Percentiles rank a stretch among this genome's conserved stretches.
Conservation (phyloP, 2,329 filamentous ascomycete genomes). For the Colletotrichum scovillei region DNA sequence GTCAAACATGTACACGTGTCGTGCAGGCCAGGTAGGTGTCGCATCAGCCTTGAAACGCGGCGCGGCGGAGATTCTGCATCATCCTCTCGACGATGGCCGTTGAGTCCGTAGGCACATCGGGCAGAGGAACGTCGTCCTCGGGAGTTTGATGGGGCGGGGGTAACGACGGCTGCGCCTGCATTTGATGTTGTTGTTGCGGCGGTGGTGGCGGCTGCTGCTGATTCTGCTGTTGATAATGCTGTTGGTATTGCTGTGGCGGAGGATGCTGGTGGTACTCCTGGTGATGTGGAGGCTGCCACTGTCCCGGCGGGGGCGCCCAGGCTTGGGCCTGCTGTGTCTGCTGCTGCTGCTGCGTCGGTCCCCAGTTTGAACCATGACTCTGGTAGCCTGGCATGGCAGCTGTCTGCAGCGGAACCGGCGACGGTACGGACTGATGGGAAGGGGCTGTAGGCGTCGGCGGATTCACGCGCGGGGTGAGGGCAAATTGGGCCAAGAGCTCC, state of each 20-base stretch:
- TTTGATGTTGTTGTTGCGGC: neutral
- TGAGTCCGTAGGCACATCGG: constrained; percentile 57
- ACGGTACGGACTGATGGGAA: constrained; percentile 17
- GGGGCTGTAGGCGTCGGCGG: constrained; percentile 23
- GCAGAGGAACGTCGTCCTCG: constrained; percentile 45
- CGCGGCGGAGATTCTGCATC: constrained; percentile 61
- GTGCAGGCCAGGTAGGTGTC: neutral
- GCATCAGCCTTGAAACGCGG: constrained; percentile 36
- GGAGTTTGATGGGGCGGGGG: neutral
- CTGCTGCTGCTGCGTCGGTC: constrained; percentile 9
- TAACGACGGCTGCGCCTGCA: neutral
- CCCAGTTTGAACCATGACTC: constrained; percentile 10
- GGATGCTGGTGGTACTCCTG: constrained; percentile 28
- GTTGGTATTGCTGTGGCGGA: constrained; percentile 17
- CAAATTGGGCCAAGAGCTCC: constrained; percentile 30
- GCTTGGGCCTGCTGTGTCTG: neutral
- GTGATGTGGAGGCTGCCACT: constrained; percentile 31
- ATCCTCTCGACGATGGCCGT: constrained; percentile 63
- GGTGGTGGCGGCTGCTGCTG: constrained; percentile 15
- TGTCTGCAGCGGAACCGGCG: neutral
- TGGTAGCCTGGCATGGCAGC: neutral
- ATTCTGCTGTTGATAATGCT: constrained; percentile 8
- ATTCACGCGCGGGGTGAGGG: constrained; percentile 32
- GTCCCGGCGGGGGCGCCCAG: constrained; percentile 6
- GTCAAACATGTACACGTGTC: neutral